Evolutionary conservation across 371 early-diverging fungal species (phyloP), one percentile per base, ranked within the genome.

Genomic region (Nematocida major): DNA sequence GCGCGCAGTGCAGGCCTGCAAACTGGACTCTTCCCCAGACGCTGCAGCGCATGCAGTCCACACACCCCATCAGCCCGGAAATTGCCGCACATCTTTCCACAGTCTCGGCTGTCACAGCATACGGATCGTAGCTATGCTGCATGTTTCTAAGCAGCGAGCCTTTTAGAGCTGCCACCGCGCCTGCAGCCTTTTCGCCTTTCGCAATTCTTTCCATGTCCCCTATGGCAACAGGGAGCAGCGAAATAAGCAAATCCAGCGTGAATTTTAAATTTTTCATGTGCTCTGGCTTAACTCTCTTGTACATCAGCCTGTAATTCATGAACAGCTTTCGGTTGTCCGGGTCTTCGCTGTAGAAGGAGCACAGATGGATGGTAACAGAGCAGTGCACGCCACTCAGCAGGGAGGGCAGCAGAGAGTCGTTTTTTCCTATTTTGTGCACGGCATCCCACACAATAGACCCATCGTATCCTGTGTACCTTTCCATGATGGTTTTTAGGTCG

Each of bases 1-100:
- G 3, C 20, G 69, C 48, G 40, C 78, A 69, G 36, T 59, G 50
- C 18, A 78, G 67, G 4, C 78, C 78, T 42, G 54, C 68, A 4
- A 78, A n/a, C 34, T 78, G 67, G 26, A 78, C 67, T 43, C 59
- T 78, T n/a, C 78, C 78, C 78, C 78, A 78, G 22, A 78, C 57
- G 26, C 69, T 78, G 53, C 78, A 78, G 22, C 78, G 13, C 45
- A 68, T 32, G 61, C 78, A 78, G 30, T 47, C 28, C 11, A 78
- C 69, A 39, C 78, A 78, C 32, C 47, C 51, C 40, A 73, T 50
- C n/a, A 63, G 11, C 18, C 38, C n/a, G 22, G 38, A 51, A 7
- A 61, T 13, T 9, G 5, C 24, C 5, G 20, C 59, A 15, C 34
- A 39, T 22, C 30, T 59, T 9, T 30, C n/a, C 5, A 62, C 34